Percentiles rank a stretch among this genome's conserved stretches.
phyloP scores from a whole-genome alignment of 305 asterid genomes.

The Fraxinus sp. region DNA sequence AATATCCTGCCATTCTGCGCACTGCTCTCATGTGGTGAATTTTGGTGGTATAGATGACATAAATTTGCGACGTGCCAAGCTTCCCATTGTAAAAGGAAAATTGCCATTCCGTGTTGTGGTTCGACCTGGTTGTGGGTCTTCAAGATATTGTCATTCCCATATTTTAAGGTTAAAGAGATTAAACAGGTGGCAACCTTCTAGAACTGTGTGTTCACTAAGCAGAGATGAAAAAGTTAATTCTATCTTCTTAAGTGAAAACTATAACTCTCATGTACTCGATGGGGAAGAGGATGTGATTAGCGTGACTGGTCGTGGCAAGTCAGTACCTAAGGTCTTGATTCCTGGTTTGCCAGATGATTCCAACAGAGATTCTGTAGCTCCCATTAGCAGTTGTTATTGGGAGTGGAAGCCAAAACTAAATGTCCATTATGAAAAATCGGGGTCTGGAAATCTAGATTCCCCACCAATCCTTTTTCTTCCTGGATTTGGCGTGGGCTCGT shows the following conservation, averaged over 20 bases:
- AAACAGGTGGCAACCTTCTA: slow-evolving; percentile 19
- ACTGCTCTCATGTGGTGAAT: slow-evolving; percentile 32
- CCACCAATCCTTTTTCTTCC: slow-evolving; percentile 85
- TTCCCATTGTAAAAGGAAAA: slow-evolving; percentile 32
- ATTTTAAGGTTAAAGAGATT: slow-evolving; percentile 30
- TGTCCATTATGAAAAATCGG: slow-evolving; percentile 78
- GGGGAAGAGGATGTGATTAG: slow-evolving; percentile 39
- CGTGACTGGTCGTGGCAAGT: slow-evolving; percentile 30
- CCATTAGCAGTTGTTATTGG: slow-evolving; percentile 61
- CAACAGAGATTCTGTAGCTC: slow-evolving; percentile 50
- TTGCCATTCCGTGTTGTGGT: slow-evolving; percentile 20
- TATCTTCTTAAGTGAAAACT: slow-evolving; percentile 40
- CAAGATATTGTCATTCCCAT: slow-evolving; percentile 30
- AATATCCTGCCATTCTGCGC: slow-evolving; percentile 43
- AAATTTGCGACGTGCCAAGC: slow-evolving; percentile 30
- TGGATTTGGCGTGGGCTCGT: slow-evolving; percentile 93
- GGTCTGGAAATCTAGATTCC: slow-evolving; percentile 61
- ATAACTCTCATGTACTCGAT: slow-evolving; percentile 43
- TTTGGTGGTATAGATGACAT: slow-evolving; percentile 35
- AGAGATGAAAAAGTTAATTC: slow-evolving; percentile 41
- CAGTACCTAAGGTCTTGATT: slow-evolving; percentile 60
- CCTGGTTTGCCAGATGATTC: slow-evolving; percentile 69
- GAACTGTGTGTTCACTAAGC: slow-evolving; percentile 32
- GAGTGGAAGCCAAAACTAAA: slow-evolving; percentile 78
- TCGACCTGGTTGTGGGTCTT: slow-evolving; percentile 23